A percentile compares a stretch with the other conserved stretches of the same genome.
phyloP scores from a whole-genome alignment of 768 basidiomycete genomes.

The Naganishia vaughanmartiniae region DNA sequence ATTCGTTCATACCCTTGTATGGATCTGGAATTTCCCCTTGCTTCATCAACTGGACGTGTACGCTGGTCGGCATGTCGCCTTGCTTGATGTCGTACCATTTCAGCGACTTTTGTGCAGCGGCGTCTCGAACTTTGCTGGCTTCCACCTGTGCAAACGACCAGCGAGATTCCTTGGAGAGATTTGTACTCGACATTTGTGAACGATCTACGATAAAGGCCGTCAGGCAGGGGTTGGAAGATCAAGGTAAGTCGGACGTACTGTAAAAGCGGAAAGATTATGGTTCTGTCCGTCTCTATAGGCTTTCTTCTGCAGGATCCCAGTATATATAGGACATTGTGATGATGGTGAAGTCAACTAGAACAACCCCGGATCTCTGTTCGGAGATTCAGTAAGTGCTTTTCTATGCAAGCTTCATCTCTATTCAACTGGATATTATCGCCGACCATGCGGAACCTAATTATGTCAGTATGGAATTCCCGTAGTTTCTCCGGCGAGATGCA shows the following conservation, averaged over 20 bases:
- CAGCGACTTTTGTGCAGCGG: neutral
- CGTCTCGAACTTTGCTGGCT: neutral
- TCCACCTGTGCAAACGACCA: constrained; percentile 18
- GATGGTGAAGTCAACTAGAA: neutral
- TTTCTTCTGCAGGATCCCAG: neutral
- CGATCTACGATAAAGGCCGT: neutral
- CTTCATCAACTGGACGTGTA: constrained; percentile 80
- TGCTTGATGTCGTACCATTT: constrained; percentile 21
- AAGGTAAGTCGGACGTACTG: neutral
- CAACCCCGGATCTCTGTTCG: neutral
- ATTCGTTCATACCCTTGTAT: constrained; percentile 68
- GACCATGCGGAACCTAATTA: neutral
- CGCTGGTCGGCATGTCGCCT: constrained; percentile 63
- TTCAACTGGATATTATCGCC: neutral
- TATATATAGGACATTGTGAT: neutral
- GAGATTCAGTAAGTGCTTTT: neutral
- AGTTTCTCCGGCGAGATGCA: constrained; percentile 8
- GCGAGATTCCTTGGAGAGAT: constrained; percentile 2
- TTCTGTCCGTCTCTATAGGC: neutral
- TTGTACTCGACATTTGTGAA: neutral
- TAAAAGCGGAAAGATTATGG: neutral
- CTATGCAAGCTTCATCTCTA: neutral
- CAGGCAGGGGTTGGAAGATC: neutral
- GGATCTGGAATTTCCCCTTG: constrained; percentile 75
- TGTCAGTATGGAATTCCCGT: neutral